Percentiles rank a stretch among this genome's conserved stretches.
These are phyloP conservation scores for Chaetomium globosum DNA, from an alignment of 2,329 filamentous ascomycete genomes.

Conservation along the genomic window DNA sequence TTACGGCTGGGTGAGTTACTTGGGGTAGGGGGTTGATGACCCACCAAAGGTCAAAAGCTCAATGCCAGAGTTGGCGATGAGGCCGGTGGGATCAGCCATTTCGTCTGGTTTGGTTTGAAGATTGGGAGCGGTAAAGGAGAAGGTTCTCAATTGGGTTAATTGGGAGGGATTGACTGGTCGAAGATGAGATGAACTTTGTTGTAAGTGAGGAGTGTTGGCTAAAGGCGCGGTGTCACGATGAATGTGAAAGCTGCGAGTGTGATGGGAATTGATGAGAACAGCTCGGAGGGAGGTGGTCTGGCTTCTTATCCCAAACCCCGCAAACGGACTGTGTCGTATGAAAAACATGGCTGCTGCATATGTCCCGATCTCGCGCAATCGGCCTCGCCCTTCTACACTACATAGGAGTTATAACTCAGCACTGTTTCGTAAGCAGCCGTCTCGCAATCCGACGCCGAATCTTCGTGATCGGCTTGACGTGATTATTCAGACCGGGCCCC, in stretches of 20 bases:
- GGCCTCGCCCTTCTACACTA: background rate
- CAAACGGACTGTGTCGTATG: background rate
- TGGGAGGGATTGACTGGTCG: background rate
- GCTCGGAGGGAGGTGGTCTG: background rate
- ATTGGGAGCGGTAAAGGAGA: conserved; percentile 21
- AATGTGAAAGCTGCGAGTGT: background rate
- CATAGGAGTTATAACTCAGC: background rate
- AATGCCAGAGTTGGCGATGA: conserved; percentile 65
- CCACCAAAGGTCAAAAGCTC: conserved; percentile 62
- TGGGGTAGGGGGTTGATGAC: conserved; percentile 26
- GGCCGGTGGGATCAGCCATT: conserved; percentile 54
- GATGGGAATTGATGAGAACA: background rate
- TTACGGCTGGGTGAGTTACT: no score
- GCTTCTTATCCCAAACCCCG: conserved; percentile 15
- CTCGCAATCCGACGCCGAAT: background rate
- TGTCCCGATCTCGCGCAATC: background rate
- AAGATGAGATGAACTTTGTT: background rate
- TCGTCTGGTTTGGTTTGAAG: conserved; percentile 15
- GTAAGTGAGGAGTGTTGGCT: background rate
- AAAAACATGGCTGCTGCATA: background rate
- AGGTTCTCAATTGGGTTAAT: background rate
- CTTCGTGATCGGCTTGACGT: background rate
- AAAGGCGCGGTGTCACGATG: background rate
- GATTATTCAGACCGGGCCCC: background rate
- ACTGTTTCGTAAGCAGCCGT: background rate